These are phyloP conservation scores for Colletotrichum musae DNA, from an alignment of 2,329 filamentous ascomycete species.

Conservation along the genomic window DNA sequence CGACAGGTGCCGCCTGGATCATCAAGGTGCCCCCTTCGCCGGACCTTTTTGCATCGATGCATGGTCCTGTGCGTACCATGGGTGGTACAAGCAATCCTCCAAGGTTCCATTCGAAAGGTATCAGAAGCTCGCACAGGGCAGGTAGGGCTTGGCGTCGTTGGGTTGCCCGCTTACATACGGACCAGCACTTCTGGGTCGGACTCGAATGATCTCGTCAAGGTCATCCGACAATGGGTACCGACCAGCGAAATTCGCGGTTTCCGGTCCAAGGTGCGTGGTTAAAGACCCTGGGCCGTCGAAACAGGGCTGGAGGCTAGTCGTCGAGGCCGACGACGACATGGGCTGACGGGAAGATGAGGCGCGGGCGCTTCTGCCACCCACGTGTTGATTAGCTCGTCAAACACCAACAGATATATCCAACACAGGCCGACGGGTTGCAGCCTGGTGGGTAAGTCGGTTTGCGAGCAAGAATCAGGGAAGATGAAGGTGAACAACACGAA, in stretches of 20 bases:
- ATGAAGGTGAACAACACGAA: too few relatives aligned
- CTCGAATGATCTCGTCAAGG: too few relatives aligned
- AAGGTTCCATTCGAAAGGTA: conserved; percentile 21
- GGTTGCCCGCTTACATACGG: too few relatives aligned
- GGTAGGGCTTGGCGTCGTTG: background rate
- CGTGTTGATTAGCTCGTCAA: conserved; percentile 21
- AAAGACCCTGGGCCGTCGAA: background rate
- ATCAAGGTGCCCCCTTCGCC: conserved; percentile 19
- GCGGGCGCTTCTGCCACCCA: conserved; percentile 23
- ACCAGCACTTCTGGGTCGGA: too few relatives aligned
- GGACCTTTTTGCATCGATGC: conserved; percentile 15
- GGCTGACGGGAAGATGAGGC: conserved; percentile 15
- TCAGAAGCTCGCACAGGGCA: conserved; percentile 3
- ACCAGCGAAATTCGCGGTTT: background rate
- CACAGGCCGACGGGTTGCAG: conserved; percentile 14
- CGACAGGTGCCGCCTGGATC: conserved; percentile 24
- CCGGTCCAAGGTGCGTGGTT: background rate
- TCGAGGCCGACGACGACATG: background rate
- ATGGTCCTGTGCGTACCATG: conserved; percentile 14
- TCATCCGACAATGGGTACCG: too few relatives aligned
- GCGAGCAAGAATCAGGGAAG: conserved; percentile 13
- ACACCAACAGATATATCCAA: conserved; percentile 16
- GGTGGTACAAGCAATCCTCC: conserved; percentile 16
- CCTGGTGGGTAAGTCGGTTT: conserved; percentile 6
- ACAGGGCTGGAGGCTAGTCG: conserved; percentile 4